Evolutionary conservation across 257 asterid genomes (phyloP).

Genomic region (Anisodus tanguticus): DNA sequence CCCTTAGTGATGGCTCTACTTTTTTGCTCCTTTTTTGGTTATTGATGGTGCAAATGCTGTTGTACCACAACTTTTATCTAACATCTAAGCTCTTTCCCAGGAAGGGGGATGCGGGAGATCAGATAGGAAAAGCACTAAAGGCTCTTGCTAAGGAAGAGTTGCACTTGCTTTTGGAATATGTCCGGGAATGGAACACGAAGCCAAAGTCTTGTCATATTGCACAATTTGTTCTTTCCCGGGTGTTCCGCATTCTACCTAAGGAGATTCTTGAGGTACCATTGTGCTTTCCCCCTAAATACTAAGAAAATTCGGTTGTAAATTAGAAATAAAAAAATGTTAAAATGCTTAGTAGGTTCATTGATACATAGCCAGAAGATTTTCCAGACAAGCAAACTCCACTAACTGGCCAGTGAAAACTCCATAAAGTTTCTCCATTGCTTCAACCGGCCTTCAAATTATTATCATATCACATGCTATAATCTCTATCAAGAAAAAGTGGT

Average conservation of each 20-base stretch:
- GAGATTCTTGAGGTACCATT: conserved; percentile 68
- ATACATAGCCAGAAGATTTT: background rate
- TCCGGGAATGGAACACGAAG: conserved; percentile 91
- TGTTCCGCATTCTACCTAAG: conserved; percentile 60
- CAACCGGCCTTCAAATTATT: background rate
- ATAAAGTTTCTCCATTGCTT: conserved; percentile 5
- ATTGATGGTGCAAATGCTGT: conserved; percentile 18
- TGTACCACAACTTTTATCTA: conserved; percentile 25
- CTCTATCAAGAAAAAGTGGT: background rate
- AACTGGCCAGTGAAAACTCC: background rate
- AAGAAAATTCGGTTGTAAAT: background rate
- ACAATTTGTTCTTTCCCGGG: conserved; percentile 62
- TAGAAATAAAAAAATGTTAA: background rate
- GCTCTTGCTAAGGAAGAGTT: conserved; percentile 68
- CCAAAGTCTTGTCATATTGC: conserved; percentile 86
- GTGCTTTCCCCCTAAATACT: conserved; percentile 15
- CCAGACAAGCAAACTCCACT: background rate
- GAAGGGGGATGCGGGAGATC: conserved; percentile 51
- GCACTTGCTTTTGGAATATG: conserved; percentile 67
- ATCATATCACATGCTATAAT: background rate
- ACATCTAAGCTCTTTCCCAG: conserved; percentile 45
- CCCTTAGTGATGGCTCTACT: conserved; percentile 7
- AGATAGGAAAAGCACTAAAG: conserved; percentile 63
- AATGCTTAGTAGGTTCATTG: background rate
- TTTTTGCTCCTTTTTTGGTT: background rate